These are phyloP conservation scores for Vicia faba DNA, from an alignment of 306 rosid species.

Conservation along the genomic window DNA sequence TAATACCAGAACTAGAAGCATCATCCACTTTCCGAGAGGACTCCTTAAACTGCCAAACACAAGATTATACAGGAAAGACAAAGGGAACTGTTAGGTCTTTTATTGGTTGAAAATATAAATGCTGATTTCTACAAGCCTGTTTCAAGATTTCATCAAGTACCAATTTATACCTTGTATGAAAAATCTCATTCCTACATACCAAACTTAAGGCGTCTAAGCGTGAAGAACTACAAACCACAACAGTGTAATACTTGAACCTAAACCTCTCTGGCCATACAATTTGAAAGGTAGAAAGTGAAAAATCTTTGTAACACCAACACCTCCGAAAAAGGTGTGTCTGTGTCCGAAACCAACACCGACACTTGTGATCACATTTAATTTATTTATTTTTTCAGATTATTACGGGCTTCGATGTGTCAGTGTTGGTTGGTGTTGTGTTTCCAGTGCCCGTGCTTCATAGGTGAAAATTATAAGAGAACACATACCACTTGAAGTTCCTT, in stretches of 20 bases:
- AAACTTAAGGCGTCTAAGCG: constrained; percentile 3
- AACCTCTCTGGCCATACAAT: not conserved
- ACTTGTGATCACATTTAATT: too few species aligned
- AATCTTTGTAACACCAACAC: not conserved
- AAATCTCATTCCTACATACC: not conserved
- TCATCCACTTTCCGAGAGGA: constrained; percentile 43
- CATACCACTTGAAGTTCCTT: constrained; percentile 67
- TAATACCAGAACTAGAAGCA: constrained; percentile 50
- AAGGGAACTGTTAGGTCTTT: constrained; percentile 1
- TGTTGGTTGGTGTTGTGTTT: too few species aligned
- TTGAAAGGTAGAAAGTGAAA: constrained; percentile 17
- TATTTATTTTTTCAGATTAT: too few species aligned
- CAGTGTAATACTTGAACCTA: constrained; percentile 20
- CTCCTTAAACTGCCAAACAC: constrained; percentile 48
- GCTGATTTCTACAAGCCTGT: not conserved
- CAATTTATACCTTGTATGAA: not conserved
- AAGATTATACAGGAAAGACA: constrained; percentile 29
- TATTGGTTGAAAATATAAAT: not conserved
- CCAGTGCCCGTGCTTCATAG: too few species aligned
- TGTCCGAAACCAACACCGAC: too few species aligned
- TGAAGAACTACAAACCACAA: not conserved
- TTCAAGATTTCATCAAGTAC: constrained; percentile 22
- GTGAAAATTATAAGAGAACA: not conserved
- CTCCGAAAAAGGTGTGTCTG: too few species aligned
- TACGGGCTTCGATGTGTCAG: too few species aligned